phyloP scores from a whole-genome alignment of 1,139 yeast species.

The Hemisphaericaspora xylofermentans region DNA sequence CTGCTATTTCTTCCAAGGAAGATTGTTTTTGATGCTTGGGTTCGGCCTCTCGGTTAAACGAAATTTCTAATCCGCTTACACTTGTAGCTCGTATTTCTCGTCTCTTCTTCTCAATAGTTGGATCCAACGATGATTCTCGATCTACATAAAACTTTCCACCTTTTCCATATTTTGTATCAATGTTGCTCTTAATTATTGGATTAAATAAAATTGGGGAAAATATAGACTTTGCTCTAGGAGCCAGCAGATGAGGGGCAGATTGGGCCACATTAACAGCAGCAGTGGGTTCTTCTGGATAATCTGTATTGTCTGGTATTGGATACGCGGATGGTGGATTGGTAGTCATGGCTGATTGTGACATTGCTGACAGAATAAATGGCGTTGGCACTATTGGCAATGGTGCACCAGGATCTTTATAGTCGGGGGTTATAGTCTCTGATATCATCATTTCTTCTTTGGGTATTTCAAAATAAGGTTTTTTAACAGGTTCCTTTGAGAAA shows the following conservation, averaged over 20 bases:
- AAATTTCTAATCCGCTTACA: conserved; percentile 35
- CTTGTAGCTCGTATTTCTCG: conserved; percentile 40
- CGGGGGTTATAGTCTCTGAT: conserved; percentile 39
- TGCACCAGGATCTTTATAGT: conserved; percentile 81
- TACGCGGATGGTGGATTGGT: conserved; percentile 16
- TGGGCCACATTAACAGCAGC: conserved; percentile 2
- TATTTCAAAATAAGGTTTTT: conserved; percentile 42
- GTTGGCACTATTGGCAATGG: conserved; percentile 67
- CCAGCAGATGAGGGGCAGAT: conserved; percentile 10
- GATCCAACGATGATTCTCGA: conserved; percentile 29
- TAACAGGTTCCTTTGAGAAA: conserved; percentile 5
- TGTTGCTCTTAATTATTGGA: conserved; percentile 69
- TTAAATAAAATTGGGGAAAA: conserved; percentile 82
- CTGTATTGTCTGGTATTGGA: conserved; percentile 12
- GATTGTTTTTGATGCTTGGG: conserved; percentile 16
- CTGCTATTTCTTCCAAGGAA: conserved; percentile 9
- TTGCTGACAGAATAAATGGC: conserved; percentile 43
- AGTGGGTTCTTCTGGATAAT: conserved; percentile 6
- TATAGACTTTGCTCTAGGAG: conserved; percentile 41
- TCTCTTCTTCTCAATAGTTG: conserved; percentile 23
- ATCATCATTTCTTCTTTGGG: conserved; percentile 59
- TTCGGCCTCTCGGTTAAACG: conserved; percentile 15
- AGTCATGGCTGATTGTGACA: conserved; percentile 24
- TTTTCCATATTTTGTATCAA: conserved; percentile 78
- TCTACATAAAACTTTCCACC: conserved; percentile 82